A percentile compares a stretch with the other conserved stretches of the same genome.
Evolutionary conservation across 1,139 yeast species (phyloP).

Genomic region (Yamadazyma spencermartinsiae): DNA sequence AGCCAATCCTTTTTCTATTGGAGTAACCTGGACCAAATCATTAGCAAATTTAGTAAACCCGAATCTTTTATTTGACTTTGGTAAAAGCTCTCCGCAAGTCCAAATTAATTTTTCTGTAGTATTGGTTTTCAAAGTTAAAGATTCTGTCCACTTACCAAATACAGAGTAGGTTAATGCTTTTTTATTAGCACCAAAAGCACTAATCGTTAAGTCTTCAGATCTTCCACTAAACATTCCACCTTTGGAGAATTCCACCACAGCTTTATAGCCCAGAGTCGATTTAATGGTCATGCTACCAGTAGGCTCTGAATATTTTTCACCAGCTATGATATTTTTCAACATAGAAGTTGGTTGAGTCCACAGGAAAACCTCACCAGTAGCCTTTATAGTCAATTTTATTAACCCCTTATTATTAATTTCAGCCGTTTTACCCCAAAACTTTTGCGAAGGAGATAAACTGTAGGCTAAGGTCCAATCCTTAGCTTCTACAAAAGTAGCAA

Average conservation of each 20-base stretch:
- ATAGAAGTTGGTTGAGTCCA: conserved; percentile 85
- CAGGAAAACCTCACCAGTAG: conserved; percentile 68
- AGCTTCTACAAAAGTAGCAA: conserved; percentile 78
- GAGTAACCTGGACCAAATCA: conserved; percentile 74
- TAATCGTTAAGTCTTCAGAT: conserved; percentile 72
- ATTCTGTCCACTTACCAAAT: conserved; percentile 78
- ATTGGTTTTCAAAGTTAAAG: conserved; percentile 44
- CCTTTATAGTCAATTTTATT: conserved; percentile 53
- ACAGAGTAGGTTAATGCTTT: conserved; percentile 43
- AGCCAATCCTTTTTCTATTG: conserved; percentile 66
- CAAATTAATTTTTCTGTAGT: conserved; percentile 55
- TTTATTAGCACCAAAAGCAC: conserved; percentile 45
- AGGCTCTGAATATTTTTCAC: conserved; percentile 95
- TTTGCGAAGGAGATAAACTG: conserved; percentile 79
- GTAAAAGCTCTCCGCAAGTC: conserved; percentile 66
- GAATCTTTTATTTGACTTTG: conserved; percentile 60
- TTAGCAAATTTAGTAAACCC: conserved; percentile 88
- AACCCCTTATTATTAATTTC: conserved; percentile 79
- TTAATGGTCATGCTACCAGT: conserved; percentile 64
- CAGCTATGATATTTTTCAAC: conserved; percentile 85
- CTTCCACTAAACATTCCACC: conserved; percentile 83
- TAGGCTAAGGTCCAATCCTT: conserved; percentile 73
- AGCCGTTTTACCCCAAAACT: conserved; percentile 93
- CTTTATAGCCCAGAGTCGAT: conserved; percentile 66
- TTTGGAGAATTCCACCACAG: conserved; percentile 70